Evolutionary conservation across 2,329 filamentous ascomycete species (phyloP).

Genomic region (Furcasterigmium sp.): DNA sequence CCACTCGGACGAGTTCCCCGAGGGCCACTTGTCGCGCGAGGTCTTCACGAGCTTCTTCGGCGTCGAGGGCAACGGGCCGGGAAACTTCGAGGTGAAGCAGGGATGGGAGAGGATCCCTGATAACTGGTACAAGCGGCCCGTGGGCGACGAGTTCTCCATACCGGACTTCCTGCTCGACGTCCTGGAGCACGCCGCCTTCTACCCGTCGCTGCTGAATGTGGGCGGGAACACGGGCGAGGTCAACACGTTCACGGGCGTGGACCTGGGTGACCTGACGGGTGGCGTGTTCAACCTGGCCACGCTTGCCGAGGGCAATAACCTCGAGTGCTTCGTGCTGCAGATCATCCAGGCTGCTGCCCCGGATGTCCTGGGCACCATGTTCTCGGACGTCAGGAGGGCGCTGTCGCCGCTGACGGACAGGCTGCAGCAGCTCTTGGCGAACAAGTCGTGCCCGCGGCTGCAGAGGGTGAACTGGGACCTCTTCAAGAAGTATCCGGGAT

Average conservation of each 20-base stretch:
- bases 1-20: conserved; percentile 32
- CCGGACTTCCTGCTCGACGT: conserved; percentile 34
- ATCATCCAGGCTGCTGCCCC: conserved; percentile 32
- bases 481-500: no score
- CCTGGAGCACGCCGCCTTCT: conserved; percentile 25
- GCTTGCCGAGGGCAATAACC: conserved; percentile 41
- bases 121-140: conserved; percentile 38
- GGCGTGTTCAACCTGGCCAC: conserved; percentile 35
- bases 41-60: conserved; percentile 41
- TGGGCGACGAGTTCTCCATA: conserved; percentile 39
- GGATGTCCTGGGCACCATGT: conserved; percentile 32
- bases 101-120: conserved; percentile 47
- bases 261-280: conserved; percentile 33
- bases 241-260: conserved; percentile 44
- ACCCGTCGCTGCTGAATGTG: conserved; percentile 37
- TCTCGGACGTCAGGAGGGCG: no score
- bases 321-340: conserved; percentile 33
- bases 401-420: no score
- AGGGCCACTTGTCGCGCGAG: conserved; percentile 21
- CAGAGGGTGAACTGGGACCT: no score
- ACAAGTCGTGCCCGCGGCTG: no score
- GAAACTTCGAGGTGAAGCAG: conserved; percentile 32
- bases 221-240: conserved; percentile 47
- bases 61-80: conserved; percentile 32
- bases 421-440: no score